phyloP scores from a whole-genome alignment of 345 rosid species.

The Pugionium dolabratum region DNA sequence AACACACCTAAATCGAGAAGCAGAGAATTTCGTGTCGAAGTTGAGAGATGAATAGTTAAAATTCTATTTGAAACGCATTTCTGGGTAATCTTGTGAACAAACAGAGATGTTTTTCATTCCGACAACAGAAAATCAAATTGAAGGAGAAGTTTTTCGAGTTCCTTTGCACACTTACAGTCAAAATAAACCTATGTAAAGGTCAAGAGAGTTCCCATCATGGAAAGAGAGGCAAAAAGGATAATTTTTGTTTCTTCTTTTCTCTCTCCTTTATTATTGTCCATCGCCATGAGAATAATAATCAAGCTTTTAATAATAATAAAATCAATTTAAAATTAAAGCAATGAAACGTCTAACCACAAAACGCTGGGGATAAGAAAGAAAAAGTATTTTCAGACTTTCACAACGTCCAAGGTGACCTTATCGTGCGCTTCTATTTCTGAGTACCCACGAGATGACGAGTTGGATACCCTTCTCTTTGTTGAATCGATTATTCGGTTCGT shows the following conservation, averaged over 20 bases:
- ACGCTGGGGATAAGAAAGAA: background rate
- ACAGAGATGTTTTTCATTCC: constrained; percentile 14
- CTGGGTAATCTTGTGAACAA: background rate
- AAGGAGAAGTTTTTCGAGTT: constrained; percentile 23
- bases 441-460: constrained; percentile 37
- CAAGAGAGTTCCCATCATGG: constrained; percentile 33
- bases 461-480: background rate
- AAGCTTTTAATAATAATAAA: background rate
- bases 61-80: background rate
- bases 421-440: constrained; percentile 39
- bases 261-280: constrained; percentile 18
- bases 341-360: constrained; percentile 34
- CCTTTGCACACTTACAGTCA: constrained; percentile 27
- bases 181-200: constrained; percentile 20
- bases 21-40: too few species aligned
- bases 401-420: constrained; percentile 24
- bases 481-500: background rate
- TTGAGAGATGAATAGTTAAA: constrained; percentile 9
- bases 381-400: background rate
- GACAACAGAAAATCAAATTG: constrained; percentile 18
- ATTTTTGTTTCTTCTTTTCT: background rate
- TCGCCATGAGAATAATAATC: constrained; percentile 23
- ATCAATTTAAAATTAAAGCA: constrained; percentile 15
- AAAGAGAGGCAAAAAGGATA: constrained; percentile 21
- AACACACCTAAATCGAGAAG: background rate